phyloP scores from a whole-genome alignment of 1,139 yeast genomes.

The Zygoascus hellenicus region DNA sequence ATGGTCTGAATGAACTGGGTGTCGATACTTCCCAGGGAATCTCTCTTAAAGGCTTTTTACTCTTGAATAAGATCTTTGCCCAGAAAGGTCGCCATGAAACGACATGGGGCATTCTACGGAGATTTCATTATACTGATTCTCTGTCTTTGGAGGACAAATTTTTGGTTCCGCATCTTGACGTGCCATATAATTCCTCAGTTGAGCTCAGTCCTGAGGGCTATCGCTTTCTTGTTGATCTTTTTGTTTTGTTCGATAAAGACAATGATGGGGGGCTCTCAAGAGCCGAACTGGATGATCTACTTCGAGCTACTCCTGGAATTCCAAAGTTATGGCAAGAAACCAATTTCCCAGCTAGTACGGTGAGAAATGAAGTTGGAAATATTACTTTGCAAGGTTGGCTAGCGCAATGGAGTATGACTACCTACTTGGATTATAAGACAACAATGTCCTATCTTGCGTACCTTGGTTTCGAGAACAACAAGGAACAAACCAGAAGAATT shows the following conservation, averaged over 20 bases:
- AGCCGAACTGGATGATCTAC: constrained; percentile 57
- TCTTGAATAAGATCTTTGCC: constrained; percentile 73
- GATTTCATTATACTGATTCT: constrained; percentile 88
- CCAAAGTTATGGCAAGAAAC: constrained; percentile 83
- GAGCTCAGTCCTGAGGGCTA: constrained; percentile 94
- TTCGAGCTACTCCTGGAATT: constrained; percentile 87
- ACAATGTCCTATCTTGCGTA: constrained; percentile 86
- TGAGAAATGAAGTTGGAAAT: constrained; percentile 80
- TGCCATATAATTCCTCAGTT: constrained; percentile 71
- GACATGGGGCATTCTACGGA: constrained; percentile 85
- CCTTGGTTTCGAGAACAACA: constrained; percentile 65
- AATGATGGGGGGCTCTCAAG: constrained; percentile 92
- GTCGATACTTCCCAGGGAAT: constrained; percentile 44
- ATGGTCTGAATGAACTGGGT: constrained; percentile 24
- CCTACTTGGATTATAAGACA: constrained; percentile 74
- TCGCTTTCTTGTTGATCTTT: constrained; percentile 82
- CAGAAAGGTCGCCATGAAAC: constrained; percentile 94
- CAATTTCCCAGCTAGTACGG: constrained; percentile 80
- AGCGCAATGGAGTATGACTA: constrained; percentile 97
- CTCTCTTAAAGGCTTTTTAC: constrained; percentile 67
- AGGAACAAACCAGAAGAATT: constrained; percentile 34
- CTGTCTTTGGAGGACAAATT: constrained; percentile 74
- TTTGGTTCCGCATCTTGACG: constrained; percentile 69
- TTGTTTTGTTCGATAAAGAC: constrained; percentile 81
- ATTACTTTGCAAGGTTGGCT: constrained; percentile 96